Evolutionary conservation across 1,139 yeast species (phyloP), one percentile per base, ranked within the genome.

Genomic region (Kluyveromyces sp.): DNA sequence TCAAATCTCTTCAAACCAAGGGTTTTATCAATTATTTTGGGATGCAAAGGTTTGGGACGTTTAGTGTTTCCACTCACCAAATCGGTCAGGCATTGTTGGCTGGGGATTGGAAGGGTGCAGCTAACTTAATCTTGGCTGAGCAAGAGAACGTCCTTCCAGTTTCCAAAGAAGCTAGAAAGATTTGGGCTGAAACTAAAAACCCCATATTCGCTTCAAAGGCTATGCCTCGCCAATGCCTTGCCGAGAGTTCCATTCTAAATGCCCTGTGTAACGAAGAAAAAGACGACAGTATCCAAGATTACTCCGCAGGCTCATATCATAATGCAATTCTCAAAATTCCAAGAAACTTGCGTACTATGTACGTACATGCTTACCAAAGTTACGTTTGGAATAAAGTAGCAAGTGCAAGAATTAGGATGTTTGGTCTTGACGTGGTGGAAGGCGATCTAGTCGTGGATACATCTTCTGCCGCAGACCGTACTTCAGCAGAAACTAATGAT

Each of bases 21-120:
- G 99, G 99, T 0, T 92, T 86, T 54, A 83, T 92, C 53, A 92
- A 92, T 63, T 92, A 94, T 63, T 92, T 76, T 60, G 99, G 99
- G 17, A 83, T 92, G 94, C 99, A 92, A 69, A 71, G 99, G 59
- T 92, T 92, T 62, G 99, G 99, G 28, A 88, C 98, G 0, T 92
- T 88, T 58, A 84, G 96, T 7, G 73, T 87, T 25, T 86, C 97
- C 1, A 89, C 98, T 0, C 96, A 92, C 64, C 76, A 74, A 29
- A 73, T 88, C 43, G 99, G 99, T 41, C 77, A 77, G 48, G 75
- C 74, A 48, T 69, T 92, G 28, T 68, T 92, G 42, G 72, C 77
- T 43, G 79, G 77, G 35, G 80, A 89, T 45, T 92, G 94, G 89
- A 76, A 82, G 56, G 74, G 71, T 11, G 96, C 94, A 2, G 92